Conservation (phyloP, 768 basidiomycete species). For the Hirschioporus abietinus region DNA sequence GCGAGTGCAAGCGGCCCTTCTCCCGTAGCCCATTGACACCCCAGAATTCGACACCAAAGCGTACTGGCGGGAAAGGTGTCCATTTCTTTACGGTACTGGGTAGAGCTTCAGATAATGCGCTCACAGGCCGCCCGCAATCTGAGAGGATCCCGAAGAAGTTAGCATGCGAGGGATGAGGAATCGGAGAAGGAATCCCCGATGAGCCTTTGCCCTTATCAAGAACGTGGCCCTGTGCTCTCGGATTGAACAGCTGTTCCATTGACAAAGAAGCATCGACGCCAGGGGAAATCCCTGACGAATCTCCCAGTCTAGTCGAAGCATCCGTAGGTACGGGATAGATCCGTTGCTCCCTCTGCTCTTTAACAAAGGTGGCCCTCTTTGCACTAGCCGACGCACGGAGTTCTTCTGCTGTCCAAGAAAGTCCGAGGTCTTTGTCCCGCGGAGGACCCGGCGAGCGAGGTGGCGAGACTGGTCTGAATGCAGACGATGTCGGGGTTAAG, state of each 20-base stretch:
- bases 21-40: conserved; percentile 76
- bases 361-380: conserved; percentile 1
- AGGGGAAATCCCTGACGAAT: conserved; percentile 47
- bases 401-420: conserved; percentile 50
- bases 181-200: conserved; percentile 17
- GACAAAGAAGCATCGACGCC: conserved; percentile 26
- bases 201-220: conserved; percentile 14
- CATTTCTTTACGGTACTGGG: conserved; percentile 49
- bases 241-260: conserved; percentile 68
- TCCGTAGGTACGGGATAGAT: conserved; percentile 59
- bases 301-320: conserved; percentile 71
- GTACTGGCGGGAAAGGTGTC: conserved; percentile 72
- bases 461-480: conserved; percentile 6
- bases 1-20: conserved; percentile 77
- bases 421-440: conserved; percentile 60
- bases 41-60: conserved; percentile 91
- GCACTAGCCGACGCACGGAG: conserved; percentile 30
- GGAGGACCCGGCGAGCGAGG: conserved; percentile 5
- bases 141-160: conserved; percentile 62
- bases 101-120: conserved; percentile 32
- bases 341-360: conserved; percentile 33
- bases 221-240: conserved; percentile 16
- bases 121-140: conserved; percentile 32
- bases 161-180: conserved; percentile 34
- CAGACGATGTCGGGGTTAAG: neutral